phyloP scores from a whole-genome alignment of 257 asterid genomes.

The Henckelia pumila region DNA sequence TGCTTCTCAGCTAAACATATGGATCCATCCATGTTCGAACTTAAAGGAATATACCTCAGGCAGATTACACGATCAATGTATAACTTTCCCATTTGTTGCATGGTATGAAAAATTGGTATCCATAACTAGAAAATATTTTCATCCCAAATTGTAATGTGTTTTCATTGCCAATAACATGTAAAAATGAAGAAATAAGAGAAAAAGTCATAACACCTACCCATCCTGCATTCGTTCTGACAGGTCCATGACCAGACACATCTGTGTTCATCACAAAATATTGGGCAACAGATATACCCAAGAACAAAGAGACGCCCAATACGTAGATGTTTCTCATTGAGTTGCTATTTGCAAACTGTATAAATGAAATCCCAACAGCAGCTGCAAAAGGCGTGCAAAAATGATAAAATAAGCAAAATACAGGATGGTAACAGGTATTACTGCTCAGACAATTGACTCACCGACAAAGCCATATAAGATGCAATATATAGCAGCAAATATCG shows the following conservation, averaged over 20 bases:
- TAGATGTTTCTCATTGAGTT: constrained; percentile 94
- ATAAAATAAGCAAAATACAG: not conserved
- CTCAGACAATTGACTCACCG: constrained; percentile 48
- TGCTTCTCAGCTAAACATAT: not conserved
- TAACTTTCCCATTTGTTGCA: not conserved
- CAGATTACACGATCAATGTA: too few species aligned
- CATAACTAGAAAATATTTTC: not conserved
- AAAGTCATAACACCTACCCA: constrained; percentile 56
- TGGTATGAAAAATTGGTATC: not conserved
- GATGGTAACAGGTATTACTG: not conserved
- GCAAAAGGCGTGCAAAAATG: constrained; percentile 25
- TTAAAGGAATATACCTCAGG: not conserved
- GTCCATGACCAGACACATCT: constrained; percentile 74
- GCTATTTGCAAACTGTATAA: constrained; percentile 78
- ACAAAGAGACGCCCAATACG: constrained; percentile 66
- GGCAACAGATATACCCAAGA: constrained; percentile 81
- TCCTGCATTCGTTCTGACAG: constrained; percentile 79
- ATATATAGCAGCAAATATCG: constrained; percentile 91
- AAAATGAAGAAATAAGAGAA: not conserved
- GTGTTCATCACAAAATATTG: constrained; percentile 81
- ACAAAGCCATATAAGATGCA: constrained; percentile 87
- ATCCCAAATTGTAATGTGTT: not conserved
- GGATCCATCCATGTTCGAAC: not conserved
- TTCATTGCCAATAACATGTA: not conserved
- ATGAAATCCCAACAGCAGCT: constrained; percentile 91